Evolutionary conservation across 2,329 filamentous ascomycete genomes (phyloP), one percentile per base, ranked within the genome.

Genomic region (Herpotrichia juniperi): DNA sequence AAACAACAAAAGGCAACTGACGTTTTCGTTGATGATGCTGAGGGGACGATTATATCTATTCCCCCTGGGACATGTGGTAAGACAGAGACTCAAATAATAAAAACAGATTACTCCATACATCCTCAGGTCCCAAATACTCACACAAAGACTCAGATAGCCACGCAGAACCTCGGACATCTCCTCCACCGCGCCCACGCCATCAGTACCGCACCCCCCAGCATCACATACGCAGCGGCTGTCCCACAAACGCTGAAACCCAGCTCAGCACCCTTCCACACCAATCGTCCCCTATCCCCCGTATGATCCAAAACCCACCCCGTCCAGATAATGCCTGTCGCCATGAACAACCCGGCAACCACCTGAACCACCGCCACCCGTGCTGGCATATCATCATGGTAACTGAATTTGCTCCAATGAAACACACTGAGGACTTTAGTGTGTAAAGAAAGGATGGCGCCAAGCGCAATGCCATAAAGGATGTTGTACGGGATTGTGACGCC

Each of bases 361-460:
- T 48, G 8, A 16, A 48, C 17, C 17, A 34, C 42, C 31, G 47
- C 17, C 2, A 48, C 34, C 17, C 16, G 12, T 2, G 31, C 28
- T 11, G 32, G 16, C 48, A 30, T 49, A 14, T 28, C 46, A 12
- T 14, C 12, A 34, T 42, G 28, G 5, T n/a, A 26, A 21, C 19
- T 22, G 9, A 6, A n/a, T n/a, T 35, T 25, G 12, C 32, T 14
- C 22, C n/a, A 37, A 42, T 35, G 16, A 42, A 54, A 50, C 5
- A 51, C 26, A 10, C 24, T 42, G 2, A 42, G 25, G 2, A 51
- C 59, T 19, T 47, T 51, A 14, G 44, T 19, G 19, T 50, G 34
- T 17, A 57, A 11, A 1, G 48, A 34, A 5, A 62, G 19, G 10
- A 56, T 14, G 31, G 45, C 28, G 3, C 59, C 59, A 2, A 62